These are phyloP conservation scores for Infundibulicybe gibba DNA, from an alignment of 768 basidiomycete genomes.

Conservation along the genomic window DNA sequence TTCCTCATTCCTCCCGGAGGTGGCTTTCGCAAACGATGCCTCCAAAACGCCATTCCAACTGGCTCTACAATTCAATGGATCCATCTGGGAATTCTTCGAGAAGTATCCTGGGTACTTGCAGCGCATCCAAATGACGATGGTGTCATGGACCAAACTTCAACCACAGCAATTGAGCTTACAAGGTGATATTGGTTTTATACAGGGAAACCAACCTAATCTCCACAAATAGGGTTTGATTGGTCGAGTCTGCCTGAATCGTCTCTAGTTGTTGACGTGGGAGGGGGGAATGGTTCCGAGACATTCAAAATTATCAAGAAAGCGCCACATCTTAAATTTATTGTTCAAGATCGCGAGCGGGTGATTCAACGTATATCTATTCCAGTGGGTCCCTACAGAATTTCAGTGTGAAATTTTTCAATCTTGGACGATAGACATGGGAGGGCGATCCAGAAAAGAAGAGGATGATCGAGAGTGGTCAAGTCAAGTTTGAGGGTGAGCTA, in stretches of 20 bases:
- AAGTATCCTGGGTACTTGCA: constrained; percentile 3
- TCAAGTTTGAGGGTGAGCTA: constrained; percentile 4
- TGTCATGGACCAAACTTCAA: constrained; percentile 4
- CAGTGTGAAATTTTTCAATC: not conserved
- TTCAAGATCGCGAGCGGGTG: constrained; percentile 12
- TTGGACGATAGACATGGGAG: not conserved
- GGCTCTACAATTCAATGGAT: constrained; percentile 1
- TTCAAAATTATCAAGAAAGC: too few species aligned
- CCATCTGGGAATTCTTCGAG: constrained; percentile 7
- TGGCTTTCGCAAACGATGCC: constrained; percentile 3
- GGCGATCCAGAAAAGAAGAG: too few species aligned
- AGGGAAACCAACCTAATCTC: not conserved
- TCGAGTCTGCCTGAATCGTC: too few species aligned
- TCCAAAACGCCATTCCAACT: constrained; percentile 2
- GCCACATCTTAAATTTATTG: too few species aligned
- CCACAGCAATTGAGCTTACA: too few species aligned
- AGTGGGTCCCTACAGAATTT: constrained; percentile 2
- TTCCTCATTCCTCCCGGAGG: too few species aligned
- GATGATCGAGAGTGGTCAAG: not conserved
- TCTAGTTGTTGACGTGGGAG: too few species aligned
- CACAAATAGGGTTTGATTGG: constrained; percentile 14
- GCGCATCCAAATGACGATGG: constrained; percentile 9
- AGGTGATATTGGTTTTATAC: constrained; percentile 2
- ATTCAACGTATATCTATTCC: constrained; percentile 4
- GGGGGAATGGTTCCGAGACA: too few species aligned